Conservation (phyloP, 768 basidiomycete genomes). For the Psilocybe subaeruginosa region DNA sequence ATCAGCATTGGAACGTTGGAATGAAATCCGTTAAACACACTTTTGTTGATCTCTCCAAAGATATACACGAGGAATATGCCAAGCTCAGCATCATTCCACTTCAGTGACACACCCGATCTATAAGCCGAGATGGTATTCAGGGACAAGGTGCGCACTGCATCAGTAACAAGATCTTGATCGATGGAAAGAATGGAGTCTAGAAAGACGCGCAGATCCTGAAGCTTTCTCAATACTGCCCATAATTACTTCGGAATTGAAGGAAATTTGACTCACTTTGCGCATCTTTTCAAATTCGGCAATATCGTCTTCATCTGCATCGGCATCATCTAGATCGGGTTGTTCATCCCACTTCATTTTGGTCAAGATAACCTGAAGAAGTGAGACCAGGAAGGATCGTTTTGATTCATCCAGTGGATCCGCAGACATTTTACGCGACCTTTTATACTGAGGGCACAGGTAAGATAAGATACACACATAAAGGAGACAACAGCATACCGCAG, state of each 20-base stretch:
- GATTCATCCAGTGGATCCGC: conserved; percentile 63
- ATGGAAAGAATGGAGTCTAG: conserved; percentile 87
- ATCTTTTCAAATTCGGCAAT: conserved; percentile 80
- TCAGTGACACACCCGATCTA: conserved; percentile 60
- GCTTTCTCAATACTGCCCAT: conserved; percentile 15
- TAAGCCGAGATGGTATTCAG: conserved; percentile 76
- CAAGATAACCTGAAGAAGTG: conserved; percentile 77
- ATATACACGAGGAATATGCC: conserved; percentile 93
- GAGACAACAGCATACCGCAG: conserved; percentile 54
- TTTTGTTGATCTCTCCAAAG: conserved; percentile 91
- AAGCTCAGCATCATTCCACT: conserved; percentile 94
- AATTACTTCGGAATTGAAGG: neutral
- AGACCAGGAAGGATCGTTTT: conserved; percentile 76
- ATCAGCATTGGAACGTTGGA: conserved; percentile 8
- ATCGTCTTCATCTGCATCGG: conserved; percentile 91
- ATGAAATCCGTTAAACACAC: conserved; percentile 43
- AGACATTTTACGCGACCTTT: conserved; percentile 66
- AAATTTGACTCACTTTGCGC: conserved; percentile 65
- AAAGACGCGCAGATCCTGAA: conserved; percentile 81
- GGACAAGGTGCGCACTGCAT: conserved; percentile 73
- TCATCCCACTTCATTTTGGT: conserved; percentile 92
- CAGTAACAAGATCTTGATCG: conserved; percentile 84
- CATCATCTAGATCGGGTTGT: conserved; percentile 76
- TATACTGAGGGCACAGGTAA: conserved; percentile 61
- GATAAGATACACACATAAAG: neutral